phyloP scores from a whole-genome alignment of 2,329 filamentous ascomycete species.

The Bipolaris sorokiniana region DNA sequence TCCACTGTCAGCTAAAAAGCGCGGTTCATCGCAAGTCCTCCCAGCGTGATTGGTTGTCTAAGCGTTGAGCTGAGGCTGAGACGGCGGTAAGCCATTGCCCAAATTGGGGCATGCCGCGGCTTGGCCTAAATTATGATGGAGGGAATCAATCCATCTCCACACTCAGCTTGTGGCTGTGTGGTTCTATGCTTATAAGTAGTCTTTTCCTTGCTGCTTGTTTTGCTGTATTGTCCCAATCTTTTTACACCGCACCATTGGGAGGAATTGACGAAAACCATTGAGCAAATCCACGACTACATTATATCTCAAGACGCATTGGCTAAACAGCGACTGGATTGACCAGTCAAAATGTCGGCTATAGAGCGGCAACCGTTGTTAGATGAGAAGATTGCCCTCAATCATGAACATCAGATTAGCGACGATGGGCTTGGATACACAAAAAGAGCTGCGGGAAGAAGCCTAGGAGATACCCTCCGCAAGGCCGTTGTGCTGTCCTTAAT shows the following conservation, averaged over 20 bases:
- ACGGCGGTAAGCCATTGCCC: constrained; percentile 27
- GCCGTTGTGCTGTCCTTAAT: constrained; percentile 11
- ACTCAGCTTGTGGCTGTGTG: constrained; percentile 8
- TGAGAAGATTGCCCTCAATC: constrained; percentile 19
- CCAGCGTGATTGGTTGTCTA: constrained; percentile 15
- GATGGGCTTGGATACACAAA: background rate
- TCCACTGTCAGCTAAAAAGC: constrained; percentile 2
- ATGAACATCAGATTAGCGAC: constrained; percentile 3
- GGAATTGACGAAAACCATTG: background rate
- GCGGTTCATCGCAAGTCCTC: background rate
- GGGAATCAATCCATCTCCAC: constrained; percentile 5
- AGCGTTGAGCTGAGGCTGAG: constrained; percentile 26
- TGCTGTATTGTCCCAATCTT: background rate
- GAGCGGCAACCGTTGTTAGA: constrained; percentile 22
- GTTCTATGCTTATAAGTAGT: constrained; percentile 9
- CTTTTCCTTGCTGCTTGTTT: background rate
- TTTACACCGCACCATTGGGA: background rate
- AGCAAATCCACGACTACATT: background rate
- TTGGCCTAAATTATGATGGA: constrained; percentile 13
- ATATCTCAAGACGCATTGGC: background rate
- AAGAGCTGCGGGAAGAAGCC: background rate
- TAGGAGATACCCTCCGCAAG: constrained; percentile 3
- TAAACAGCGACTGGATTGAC: background rate
- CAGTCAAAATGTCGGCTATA: constrained; percentile 16
- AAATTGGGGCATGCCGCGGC: constrained; percentile 18